Base-by-base conservation (phyloP, 2,329 filamentous ascomycete species). In the Colletotrichum tropicicola region DNA sequence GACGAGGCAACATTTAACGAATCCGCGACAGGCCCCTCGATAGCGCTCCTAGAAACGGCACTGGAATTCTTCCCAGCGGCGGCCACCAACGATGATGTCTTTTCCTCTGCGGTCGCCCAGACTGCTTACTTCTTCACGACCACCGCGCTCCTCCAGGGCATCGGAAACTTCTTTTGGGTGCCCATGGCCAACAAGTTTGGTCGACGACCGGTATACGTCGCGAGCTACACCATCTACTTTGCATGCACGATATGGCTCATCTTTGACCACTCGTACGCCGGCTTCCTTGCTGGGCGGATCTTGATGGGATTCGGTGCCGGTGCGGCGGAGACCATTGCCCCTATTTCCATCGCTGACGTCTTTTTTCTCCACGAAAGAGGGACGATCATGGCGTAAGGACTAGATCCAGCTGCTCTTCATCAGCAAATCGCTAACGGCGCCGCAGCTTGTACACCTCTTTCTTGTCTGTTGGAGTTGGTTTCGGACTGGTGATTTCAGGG, bases 321-420 rank as follows among this genome's bases (percentile, higher is more conserved):
- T 1, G 82, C 84, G 7, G 85, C 81, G 2, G 85, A 88, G 69
- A 82, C 79, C 1, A 75, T 83, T 47, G 80, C 82, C 1, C 84
- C 84, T 0, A 74, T 85, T 7, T 85, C 83, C 1, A 85, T 87
- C 47, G 76, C 83, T 3, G 85, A 88, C 66, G 73, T 87, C 28
- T 88, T 87, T 73, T 88, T 86, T 70, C 73, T 88, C 15, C 85
- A 88, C 65, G 82, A 88, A 69, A 77, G 86, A 54, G 85, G 84
- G 1, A 73, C 77, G 2, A 74, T 84, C 41, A 87, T 86, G 82
- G 80, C 82, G 68, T 80, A 70, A 68, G 79, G 75, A 5, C 6
- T 39, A n/a, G 28, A 6, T 39, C 13, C 25, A 35, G 21, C 32
- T n/a, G 25, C 15, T 48, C 15, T 21, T 23, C 7, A 35, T 44